Percentiles rank a stretch among this genome's conserved stretches.
Conservation (phyloP, 2,329 filamentous ascomycete species). For the Hypocrella siamensis region DNA sequence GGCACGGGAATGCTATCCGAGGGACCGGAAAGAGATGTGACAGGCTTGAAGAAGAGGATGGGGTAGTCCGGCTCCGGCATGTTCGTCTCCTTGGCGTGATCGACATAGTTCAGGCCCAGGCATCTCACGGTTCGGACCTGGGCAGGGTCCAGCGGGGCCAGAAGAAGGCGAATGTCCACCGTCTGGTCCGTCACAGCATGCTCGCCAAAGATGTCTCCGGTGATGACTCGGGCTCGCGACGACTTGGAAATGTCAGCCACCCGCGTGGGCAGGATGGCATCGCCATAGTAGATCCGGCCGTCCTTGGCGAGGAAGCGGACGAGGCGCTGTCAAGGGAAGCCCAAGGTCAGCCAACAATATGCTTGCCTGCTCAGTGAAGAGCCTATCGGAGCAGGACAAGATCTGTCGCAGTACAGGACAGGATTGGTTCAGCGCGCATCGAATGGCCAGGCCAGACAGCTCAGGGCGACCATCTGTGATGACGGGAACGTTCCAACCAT, state of each 20-base stretch:
- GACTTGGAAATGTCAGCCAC: conserved; percentile 44
- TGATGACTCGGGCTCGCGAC: conserved; percentile 44
- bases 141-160: conserved; percentile 45
- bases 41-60: conserved; percentile 50
- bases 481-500: too few relatives aligned
- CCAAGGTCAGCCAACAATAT: too few relatives aligned
- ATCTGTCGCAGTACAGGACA: too few relatives aligned
- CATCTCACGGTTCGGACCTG: conserved; percentile 54
- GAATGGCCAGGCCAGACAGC: too few relatives aligned
- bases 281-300: conserved; percentile 55
- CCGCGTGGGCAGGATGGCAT: conserved; percentile 51
- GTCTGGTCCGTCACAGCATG: conserved; percentile 41
- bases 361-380: too few relatives aligned
- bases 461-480: too few relatives aligned
- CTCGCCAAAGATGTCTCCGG: conserved; percentile 47
- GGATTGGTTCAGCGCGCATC: too few relatives aligned
- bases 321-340: too few relatives aligned
- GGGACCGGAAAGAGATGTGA: conserved; percentile 49
- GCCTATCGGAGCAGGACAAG: too few relatives aligned
- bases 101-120: conserved; percentile 55
- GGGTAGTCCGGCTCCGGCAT: conserved; percentile 57
- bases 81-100: conserved; percentile 54
- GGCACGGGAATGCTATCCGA: conserved; percentile 51
- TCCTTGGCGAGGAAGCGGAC: conserved; percentile 60
- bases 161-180: conserved; percentile 37